Evolutionary conservation across 192 early-diverging fungal genomes (phyloP).

Genomic region (Rhizoclosmatium sp.): DNA sequence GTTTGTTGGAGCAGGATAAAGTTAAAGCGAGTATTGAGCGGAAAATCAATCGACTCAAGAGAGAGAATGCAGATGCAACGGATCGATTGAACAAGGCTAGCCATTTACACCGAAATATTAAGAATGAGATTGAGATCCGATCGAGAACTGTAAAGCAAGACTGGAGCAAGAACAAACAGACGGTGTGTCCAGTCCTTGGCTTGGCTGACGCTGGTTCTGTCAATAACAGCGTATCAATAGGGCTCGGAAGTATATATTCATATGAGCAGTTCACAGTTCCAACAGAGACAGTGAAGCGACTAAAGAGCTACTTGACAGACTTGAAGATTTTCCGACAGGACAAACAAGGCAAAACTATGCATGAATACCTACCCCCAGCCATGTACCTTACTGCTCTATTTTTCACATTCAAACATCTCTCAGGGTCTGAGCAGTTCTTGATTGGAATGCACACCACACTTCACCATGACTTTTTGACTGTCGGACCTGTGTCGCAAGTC

Average conservation of each 20-base stretch:
- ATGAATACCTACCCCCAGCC: neutral
- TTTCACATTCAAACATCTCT: conserved; percentile 56
- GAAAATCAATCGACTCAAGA: conserved; percentile 49
- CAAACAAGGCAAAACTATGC: neutral
- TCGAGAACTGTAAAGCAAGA: neutral
- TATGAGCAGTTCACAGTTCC: too few relatives aligned
- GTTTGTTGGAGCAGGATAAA: conserved; percentile 53
- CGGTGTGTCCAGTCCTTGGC: neutral
- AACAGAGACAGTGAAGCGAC: too few relatives aligned
- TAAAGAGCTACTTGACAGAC: neutral
- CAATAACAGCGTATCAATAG: neutral
- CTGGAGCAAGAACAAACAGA: conserved; percentile 8
- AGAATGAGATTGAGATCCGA: conserved; percentile 2
- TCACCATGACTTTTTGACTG: conserved; percentile 31
- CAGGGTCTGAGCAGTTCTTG: conserved; percentile 56
- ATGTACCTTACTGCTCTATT: conserved; percentile 48
- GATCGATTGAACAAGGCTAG: conserved; percentile 23
- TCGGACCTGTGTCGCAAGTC: conserved; percentile 55
- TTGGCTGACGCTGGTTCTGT: neutral
- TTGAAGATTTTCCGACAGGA: neutral
- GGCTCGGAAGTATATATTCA: too few relatives aligned
- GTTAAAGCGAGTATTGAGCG: conserved; percentile 58
- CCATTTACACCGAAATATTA: neutral
- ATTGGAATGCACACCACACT: conserved; percentile 44
- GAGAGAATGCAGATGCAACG: conserved; percentile 40